A percentile compares a stretch with the other conserved stretches of the same genome.
phyloP scores from a whole-genome alignment of 2,329 filamentous ascomycete genomes.

The Myrmaecium sp. region DNA sequence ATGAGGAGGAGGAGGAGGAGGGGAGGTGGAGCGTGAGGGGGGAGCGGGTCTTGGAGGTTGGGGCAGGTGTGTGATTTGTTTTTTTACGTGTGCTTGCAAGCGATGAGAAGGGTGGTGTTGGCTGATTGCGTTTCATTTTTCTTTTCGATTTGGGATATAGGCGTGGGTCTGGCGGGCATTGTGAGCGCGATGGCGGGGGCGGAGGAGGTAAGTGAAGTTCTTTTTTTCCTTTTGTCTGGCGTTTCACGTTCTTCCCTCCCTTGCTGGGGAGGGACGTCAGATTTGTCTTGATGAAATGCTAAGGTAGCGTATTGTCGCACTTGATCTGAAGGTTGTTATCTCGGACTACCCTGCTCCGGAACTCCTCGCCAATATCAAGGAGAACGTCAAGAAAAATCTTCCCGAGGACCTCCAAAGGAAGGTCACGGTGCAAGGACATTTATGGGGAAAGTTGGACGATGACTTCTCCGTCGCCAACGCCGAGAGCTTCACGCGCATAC shows the following conservation, averaged over 20 bases:
- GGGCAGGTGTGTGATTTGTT: constrained; percentile 46
- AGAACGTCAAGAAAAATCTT: constrained; percentile 41
- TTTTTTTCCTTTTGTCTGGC: background rate
- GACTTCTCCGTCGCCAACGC: constrained; percentile 21
- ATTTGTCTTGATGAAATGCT: constrained; percentile 11
- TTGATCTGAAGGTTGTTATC: constrained; percentile 30
- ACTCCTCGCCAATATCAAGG: constrained; percentile 40
- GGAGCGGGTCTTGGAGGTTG: constrained; percentile 44
- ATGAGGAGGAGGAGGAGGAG: constrained; percentile 13
- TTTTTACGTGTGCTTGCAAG: too few species aligned
- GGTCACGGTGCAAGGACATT: constrained; percentile 40
- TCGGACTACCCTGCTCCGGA: constrained; percentile 51
- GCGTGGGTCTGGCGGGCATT: constrained; percentile 31
- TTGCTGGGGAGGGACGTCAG: background rate
- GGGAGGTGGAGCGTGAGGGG: constrained; percentile 30
- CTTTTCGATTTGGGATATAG: too few species aligned
- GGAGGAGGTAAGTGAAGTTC: constrained; percentile 19
- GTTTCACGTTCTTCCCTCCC: background rate
- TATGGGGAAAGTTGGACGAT: constrained; percentile 41
- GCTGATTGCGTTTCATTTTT: constrained; percentile 2
- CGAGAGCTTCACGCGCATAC: constrained; percentile 39
- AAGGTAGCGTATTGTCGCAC: constrained; percentile 21
- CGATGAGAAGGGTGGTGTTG: too few species aligned
- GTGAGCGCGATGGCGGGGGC: constrained; percentile 28
- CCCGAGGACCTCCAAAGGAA: constrained; percentile 15